Percentiles rank a stretch among this genome's conserved stretches.
Evolutionary conservation across 2,329 filamentous ascomycete genomes (phyloP).

Genomic region (Pseudodiploospora longispora): DNA sequence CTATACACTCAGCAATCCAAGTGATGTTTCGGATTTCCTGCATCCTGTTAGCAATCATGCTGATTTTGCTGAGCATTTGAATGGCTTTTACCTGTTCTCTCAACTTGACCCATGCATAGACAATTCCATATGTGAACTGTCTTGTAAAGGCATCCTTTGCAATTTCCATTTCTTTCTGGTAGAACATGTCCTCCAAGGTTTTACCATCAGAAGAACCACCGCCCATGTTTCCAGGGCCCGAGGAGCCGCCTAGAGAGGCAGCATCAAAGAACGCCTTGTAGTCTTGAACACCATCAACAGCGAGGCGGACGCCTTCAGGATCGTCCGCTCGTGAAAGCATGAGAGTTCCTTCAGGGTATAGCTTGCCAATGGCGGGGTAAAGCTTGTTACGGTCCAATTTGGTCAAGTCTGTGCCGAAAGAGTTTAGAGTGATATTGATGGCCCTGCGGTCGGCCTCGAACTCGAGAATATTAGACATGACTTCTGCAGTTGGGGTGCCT

Average conservation of each 20-base stretch:
- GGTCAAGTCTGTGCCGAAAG: slow-evolving; percentile 89
- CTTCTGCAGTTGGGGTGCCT: slow-evolving; percentile 81
- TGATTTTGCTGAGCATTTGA: not conserved
- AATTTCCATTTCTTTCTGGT: slow-evolving; percentile 99
- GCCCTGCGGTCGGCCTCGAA: slow-evolving; percentile 94
- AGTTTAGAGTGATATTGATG: slow-evolving; percentile 99
- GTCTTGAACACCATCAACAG: slow-evolving; percentile 85
- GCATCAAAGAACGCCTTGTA: slow-evolving; percentile 97
- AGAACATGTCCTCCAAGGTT: slow-evolving; percentile 95
- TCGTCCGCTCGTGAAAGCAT: slow-evolving; percentile 96
- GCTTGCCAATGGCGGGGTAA: slow-evolving; percentile 82
- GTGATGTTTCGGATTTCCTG: slow-evolving; percentile 99
- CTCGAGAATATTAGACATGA: slow-evolving; percentile 93
- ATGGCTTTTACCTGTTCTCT: slow-evolving; percentile 73
- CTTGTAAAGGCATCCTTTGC: slow-evolving; percentile 91
- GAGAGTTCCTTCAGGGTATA: slow-evolving; percentile 88
- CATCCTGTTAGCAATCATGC: slow-evolving; percentile 20
- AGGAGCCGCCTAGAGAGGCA: slow-evolving; percentile 65
- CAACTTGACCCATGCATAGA: slow-evolving; percentile 97
- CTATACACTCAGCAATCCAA: slow-evolving; percentile 99
- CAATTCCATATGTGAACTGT: slow-evolving; percentile 90
- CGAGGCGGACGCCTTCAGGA: slow-evolving; percentile 84
- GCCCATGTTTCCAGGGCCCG: slow-evolving; percentile 74
- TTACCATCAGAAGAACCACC: slow-evolving; percentile 73
- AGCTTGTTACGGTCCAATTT: slow-evolving; percentile 94